These are phyloP conservation scores for Ustulina deusta DNA, from an alignment of 2,329 filamentous ascomycete species.

Conservation along the genomic window DNA sequence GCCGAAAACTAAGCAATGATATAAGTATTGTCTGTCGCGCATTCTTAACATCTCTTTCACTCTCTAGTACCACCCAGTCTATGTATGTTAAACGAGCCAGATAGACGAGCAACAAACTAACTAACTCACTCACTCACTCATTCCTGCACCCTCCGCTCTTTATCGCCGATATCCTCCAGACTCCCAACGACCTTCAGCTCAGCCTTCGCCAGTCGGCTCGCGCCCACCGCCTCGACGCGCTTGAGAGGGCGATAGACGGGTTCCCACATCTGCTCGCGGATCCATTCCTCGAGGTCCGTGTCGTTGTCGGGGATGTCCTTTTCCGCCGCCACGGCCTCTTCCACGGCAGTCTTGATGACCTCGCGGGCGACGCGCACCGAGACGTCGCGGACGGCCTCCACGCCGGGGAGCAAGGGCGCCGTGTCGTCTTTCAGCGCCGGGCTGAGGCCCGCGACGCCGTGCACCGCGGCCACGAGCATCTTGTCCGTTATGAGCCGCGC, in stretches of 20 bases:
- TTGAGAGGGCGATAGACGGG: conserved; percentile 74
- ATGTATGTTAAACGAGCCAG: neutral
- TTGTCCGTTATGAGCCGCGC: conserved; percentile 75
- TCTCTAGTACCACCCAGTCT: no score
- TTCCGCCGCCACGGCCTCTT: conserved; percentile 75
- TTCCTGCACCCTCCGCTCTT: conserved; percentile 20
- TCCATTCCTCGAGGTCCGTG: conserved; percentile 74
- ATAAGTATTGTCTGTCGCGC: neutral
- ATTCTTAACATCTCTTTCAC: neutral
- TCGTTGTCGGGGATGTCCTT: conserved; percentile 71
- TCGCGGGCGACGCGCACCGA: conserved; percentile 81
- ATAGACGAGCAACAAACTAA: neutral
- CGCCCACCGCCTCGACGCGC: conserved; percentile 64
- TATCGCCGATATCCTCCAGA: conserved; percentile 44
- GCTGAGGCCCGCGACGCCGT: conserved; percentile 76
- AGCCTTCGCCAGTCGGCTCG: conserved; percentile 69
- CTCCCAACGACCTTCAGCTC: conserved; percentile 65
- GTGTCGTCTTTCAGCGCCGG: conserved; percentile 74
- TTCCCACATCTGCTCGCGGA: conserved; percentile 84
- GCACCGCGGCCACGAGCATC: conserved; percentile 85
- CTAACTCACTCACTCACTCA: neutral
- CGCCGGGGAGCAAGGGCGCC: conserved; percentile 79
- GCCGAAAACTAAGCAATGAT: neutral
- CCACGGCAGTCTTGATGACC: conserved; percentile 77
- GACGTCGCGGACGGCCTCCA: conserved; percentile 78